Evolutionary conservation across 176 grass and related monocot species (phyloP).

Genomic region (Aegilops umbellulata): DNA sequence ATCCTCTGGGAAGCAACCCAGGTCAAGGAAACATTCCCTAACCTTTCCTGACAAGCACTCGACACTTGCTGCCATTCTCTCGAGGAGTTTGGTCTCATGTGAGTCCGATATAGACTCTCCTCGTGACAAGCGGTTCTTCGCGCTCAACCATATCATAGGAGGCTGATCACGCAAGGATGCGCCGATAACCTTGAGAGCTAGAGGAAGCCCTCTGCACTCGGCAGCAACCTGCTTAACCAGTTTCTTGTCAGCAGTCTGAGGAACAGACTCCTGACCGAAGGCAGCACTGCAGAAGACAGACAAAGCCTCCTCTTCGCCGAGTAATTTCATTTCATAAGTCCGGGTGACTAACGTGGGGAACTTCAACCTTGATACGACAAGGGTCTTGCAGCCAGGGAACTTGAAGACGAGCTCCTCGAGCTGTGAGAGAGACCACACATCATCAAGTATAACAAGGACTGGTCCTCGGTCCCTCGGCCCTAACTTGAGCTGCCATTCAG

Average conservation of each 20-base stretch:
- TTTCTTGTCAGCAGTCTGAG: slow-evolving; percentile 74
- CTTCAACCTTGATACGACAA: slow-evolving; percentile 88
- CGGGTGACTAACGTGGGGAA: slow-evolving; percentile 56
- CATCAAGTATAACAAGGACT: slow-evolving; percentile 87
- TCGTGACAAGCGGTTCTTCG: slow-evolving; percentile 81
- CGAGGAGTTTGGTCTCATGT: slow-evolving; percentile 84
- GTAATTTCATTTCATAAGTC: slow-evolving; percentile 81
- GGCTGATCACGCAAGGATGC: slow-evolving; percentile 77
- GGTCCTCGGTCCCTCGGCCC: slow-evolving; percentile 62
- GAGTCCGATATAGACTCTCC: slow-evolving; percentile 81
- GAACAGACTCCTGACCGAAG: slow-evolving; percentile 61
- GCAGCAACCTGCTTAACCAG: slow-evolving; percentile 88
- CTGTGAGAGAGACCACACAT: slow-evolving; percentile 83
- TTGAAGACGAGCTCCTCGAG: slow-evolving; percentile 82
- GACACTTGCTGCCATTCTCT: slow-evolving; percentile 81
- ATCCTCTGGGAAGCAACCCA: slow-evolving; percentile 95
- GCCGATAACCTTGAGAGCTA: slow-evolving; percentile 87
- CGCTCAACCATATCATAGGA: slow-evolving; percentile 93
- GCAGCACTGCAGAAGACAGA: slow-evolving; percentile 78
- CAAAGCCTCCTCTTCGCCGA: slow-evolving; percentile 75
- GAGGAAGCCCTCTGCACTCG: slow-evolving; percentile 94
- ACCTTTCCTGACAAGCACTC: slow-evolving; percentile 72
- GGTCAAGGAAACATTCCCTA: slow-evolving; percentile 91
- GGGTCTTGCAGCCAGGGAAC: slow-evolving; percentile 77
- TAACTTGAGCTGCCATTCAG: slow-evolving; percentile 81